Percentiles rank a stretch among this genome's conserved stretches.
phyloP scores from a whole-genome alignment of 148 eudicot species.

The Nyssa sinensis region DNA sequence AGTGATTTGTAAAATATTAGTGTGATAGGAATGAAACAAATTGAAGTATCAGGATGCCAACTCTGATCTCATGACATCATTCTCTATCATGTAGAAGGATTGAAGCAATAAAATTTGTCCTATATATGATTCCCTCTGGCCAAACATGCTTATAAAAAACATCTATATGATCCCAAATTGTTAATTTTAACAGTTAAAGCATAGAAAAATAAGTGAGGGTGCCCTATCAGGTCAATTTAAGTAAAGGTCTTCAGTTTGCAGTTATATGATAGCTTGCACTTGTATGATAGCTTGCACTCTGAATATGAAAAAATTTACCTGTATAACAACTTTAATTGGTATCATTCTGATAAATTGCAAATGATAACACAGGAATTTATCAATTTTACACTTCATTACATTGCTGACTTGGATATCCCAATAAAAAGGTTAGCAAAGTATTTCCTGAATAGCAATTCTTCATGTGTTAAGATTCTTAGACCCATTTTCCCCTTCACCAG shows the following conservation, averaged over 20 bases:
- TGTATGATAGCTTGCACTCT: no score
- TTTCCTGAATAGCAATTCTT: not conserved
- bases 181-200: not conserved
- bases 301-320: not conserved
- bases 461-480: conserved; percentile 10
- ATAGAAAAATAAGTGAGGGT: not conserved
- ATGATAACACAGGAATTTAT: conserved; percentile 72
- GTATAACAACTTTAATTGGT: not conserved
- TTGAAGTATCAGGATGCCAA: not conserved
- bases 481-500: conserved; percentile 29
- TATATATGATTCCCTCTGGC: not conserved
- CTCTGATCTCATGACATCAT: not conserved
- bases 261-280: not conserved
- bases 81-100: no score
- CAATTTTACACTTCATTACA: conserved; percentile 85
- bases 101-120: not conserved
- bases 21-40: no score
- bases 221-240: not conserved
- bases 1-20: not conserved
- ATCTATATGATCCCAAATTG: not conserved
- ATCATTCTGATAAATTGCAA: conserved; percentile 7
- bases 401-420: conserved; percentile 95
- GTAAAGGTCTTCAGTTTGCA: not conserved
- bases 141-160: no score
- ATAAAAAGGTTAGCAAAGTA: conserved; percentile 63